phyloP scores from a whole-genome alignment of 495 filamentous ascomycete species.

The Xylaria flabelliformis region DNA sequence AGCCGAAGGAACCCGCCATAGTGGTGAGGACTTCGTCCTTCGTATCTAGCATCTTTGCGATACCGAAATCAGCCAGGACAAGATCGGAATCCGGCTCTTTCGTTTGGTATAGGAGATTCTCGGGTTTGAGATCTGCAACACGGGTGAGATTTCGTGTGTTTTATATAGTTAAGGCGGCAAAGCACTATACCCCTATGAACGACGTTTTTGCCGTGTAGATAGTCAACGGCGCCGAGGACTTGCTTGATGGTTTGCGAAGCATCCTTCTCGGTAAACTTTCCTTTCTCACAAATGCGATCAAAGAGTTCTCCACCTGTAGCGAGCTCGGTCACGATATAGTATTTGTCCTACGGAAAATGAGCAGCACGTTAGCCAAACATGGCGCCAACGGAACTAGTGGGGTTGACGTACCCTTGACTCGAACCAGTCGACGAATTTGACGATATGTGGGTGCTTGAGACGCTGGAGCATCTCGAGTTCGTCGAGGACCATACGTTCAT shows the following conservation, averaged over 20 bases:
- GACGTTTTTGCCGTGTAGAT: constrained; percentile 92
- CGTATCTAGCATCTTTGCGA: constrained; percentile 95
- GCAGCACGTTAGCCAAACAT: constrained; percentile 16
- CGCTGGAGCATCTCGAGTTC: constrained; percentile 91
- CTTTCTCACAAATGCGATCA: constrained; percentile 97
- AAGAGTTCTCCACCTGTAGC: constrained; percentile 97
- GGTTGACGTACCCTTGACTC: constrained; percentile 76
- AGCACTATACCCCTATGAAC: constrained; percentile 82
- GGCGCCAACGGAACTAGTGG: too few relatives aligned
- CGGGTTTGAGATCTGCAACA: constrained; percentile 88
- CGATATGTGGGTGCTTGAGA: constrained; percentile 93
- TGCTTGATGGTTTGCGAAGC: constrained; percentile 95
- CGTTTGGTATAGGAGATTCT: constrained; percentile 95
- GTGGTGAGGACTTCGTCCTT: constrained; percentile 92
- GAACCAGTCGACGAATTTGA: constrained; percentile 98
- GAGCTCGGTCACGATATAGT: constrained; percentile 98
- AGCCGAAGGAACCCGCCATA: constrained; percentile 99
- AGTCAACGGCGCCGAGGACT: constrained; percentile 92
- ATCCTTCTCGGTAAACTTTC: constrained; percentile 99
- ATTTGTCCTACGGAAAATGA: constrained; percentile 80
- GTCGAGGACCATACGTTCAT: constrained; percentile 98
- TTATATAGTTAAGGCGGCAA: background rate
- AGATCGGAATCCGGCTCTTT: constrained; percentile 76
- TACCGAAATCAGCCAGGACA: constrained; percentile 97
- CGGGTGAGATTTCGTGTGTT: background rate